Evolutionary conservation across 495 filamentous ascomycete species (phyloP), one percentile per base, ranked within the genome.

Genomic region (Penicillium samsonianum): DNA sequence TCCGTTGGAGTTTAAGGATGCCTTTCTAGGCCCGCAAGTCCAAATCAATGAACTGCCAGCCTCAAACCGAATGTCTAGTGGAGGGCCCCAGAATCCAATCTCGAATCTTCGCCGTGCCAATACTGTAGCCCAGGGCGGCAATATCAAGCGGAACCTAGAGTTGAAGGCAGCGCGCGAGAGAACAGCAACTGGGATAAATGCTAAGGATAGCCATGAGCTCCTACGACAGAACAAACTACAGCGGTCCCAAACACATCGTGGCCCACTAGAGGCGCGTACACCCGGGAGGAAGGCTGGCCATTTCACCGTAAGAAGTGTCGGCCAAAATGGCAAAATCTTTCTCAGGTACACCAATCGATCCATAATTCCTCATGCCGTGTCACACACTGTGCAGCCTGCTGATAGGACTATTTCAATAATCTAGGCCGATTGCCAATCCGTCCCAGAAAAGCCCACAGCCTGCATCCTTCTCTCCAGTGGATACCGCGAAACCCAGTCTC

Each of bases 221-320:
- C 60, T 82, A 56, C 74, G 73, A 53, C 72, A 78, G 47, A 64
- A 71, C 37, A 73, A 76, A 9, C 59, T 71, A 42, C 78, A 73
- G 65, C 73, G 70, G 25, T 68, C 70, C 8, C 66, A 73, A 56
- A 65, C 65, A 45, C 69, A 67, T 12, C 62, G 70, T 12, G 51
- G 50, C 14, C 62, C 67, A 20, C 67, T 66, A 49, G 74, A 76
- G 55, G 62, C 61, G n/a, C 65, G 67, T 63, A 57, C 72, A 37
- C 59, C 60, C 20, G 63, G 64, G 44, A 75, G 77, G 59, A 79
- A 77, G 74, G 90, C 87, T 25, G 81, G 90, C 48, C 89, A 94
- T 66, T 98, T 96, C 72, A 90, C 91, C 10, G 93, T 97, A 54
- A 91, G 90, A 23, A 97, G 96, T 75, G 88, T 98, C 55, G 92